Base-by-base conservation (phyloP, 768 basidiomycete species). In the Kockovaella imperatae region DNA sequence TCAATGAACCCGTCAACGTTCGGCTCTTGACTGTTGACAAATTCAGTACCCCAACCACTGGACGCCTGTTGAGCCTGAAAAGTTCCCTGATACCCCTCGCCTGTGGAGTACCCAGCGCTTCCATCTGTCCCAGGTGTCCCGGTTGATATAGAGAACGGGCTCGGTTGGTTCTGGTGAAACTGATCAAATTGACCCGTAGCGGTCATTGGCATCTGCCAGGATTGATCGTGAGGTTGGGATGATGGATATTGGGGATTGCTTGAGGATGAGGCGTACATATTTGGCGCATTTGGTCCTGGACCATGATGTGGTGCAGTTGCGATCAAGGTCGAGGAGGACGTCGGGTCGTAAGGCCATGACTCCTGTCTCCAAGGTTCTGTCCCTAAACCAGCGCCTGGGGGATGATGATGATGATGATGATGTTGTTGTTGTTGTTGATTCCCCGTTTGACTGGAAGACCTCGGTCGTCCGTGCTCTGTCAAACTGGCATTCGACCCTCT, bases 291-390 rank as follows among this genome's bases (percentile, higher is more conserved):
- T 20, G 24, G 40, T 20, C 24, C 21, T 42, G 24, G 35, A 5
- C 44, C 44, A n/a, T 42, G 47, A 18, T 42, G 21, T 11, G 43
- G 52, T 6, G 57, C 64, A 21, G 60, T 66, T 8, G 60, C 56
- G 18, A 62, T 58, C 20, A 66, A 35, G 1, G 64, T 66, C 31
- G 56, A 58, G 11, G 50, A 50, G 8, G 38, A n/a, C 31, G 49
- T 54, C 1, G 60, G 60, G 34, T 58, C 44, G 42, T 56, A 66
- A 10, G 61, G 59, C 5, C 62, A 24, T 8, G 60, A 60, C n/a
- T 66, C 58, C 43, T 66, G 49, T 20, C 57, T 35, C 10, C 38
- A 23, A 3, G 49, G 49, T n/a, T 13, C 32, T 17, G 17, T 29
- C 15, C 26, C 13, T 28, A 18, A 6, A 21, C 2, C 15, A 28